Evolutionary conservation across 2,329 filamentous ascomycete species (phyloP).

Genomic region (Trichophyton rubrum): DNA sequence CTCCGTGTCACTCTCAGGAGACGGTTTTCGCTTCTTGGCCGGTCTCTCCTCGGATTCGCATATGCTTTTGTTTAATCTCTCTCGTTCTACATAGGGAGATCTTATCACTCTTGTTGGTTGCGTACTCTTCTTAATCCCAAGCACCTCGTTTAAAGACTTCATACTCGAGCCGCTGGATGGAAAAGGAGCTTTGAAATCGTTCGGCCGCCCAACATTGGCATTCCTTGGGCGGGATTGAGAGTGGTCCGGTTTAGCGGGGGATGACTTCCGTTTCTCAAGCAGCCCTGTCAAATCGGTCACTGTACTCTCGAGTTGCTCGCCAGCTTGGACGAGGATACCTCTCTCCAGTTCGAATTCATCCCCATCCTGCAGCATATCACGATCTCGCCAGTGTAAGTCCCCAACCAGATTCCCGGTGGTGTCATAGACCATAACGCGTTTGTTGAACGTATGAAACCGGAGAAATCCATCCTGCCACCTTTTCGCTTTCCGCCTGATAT

Average conservation of each 20-base stretch:
- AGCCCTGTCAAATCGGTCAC: slow-evolving; percentile 69
- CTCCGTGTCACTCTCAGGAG: neutral
- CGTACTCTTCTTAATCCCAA: slow-evolving; percentile 43
- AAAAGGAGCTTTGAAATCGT: slow-evolving; percentile 16
- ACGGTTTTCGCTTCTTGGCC: neutral
- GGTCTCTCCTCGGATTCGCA: neutral
- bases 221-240: slow-evolving; percentile 10
- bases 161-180: slow-evolving; percentile 28
- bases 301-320: slow-evolving; percentile 57
- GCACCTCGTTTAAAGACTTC: slow-evolving; percentile 49
- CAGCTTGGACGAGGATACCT: slow-evolving; percentile 65
- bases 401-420: slow-evolving; percentile 67
- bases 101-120: neutral
- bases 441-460: slow-evolving; percentile 83
- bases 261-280: slow-evolving; percentile 52
- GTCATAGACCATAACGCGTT: slow-evolving; percentile 81
- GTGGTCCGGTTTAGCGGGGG: neutral
- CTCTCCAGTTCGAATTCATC: slow-evolving; percentile 72
- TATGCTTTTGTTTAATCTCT: slow-evolving; percentile 5
- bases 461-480: slow-evolving; percentile 87
- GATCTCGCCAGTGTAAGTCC: slow-evolving; percentile 67
- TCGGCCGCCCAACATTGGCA: slow-evolving; percentile 3
- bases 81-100: slow-evolving; percentile 12
- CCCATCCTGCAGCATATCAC: slow-evolving; percentile 59
- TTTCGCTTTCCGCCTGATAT: slow-evolving; percentile 76